Conservation (phyloP, 1,284 basidiomycete species). For the Irpex sp. region DNA sequence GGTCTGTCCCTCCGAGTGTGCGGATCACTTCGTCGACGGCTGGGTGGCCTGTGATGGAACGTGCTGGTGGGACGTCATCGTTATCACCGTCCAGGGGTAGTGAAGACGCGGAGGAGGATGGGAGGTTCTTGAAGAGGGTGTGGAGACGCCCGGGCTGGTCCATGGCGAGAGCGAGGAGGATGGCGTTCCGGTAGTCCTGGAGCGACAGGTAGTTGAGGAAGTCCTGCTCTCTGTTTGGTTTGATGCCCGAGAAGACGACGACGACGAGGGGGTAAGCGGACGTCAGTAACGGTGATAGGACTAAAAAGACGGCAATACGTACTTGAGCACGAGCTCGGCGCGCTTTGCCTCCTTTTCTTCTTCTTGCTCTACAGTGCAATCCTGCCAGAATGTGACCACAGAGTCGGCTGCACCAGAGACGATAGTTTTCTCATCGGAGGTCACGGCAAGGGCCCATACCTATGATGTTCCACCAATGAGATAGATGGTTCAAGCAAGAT, state of each 20-base stretch:
- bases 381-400: conserved; percentile 90
- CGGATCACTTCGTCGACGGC: conserved; percentile 83
- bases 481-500: conserved; percentile 4
- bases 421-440: conserved; percentile 73
- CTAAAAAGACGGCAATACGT: conserved; percentile 26
- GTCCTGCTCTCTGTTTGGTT: conserved; percentile 79
- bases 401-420: conserved; percentile 95
- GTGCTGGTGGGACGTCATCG: conserved; percentile 1
- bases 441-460: conserved; percentile 92
- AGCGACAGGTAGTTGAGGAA: conserved; percentile 87
- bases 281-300: neutral
- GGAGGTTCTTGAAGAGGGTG: conserved; percentile 73
- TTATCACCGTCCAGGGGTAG: neutral
- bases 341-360: conserved; percentile 70
- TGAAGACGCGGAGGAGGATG: conserved; percentile 10
- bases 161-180: conserved; percentile 88
- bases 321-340: conserved; percentile 76
- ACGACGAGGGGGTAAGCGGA: neutral
- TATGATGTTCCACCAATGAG: conserved; percentile 27
- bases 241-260: neutral
- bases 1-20: conserved; percentile 67
- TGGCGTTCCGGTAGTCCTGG: conserved; percentile 89
- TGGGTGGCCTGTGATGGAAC: conserved; percentile 58
- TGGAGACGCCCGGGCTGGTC: conserved; percentile 89
- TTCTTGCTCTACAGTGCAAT: conserved; percentile 82